Evolutionary conservation across 2,329 filamentous ascomycete genomes (phyloP).

Genomic region (Dactylellina cionopaga): DNA sequence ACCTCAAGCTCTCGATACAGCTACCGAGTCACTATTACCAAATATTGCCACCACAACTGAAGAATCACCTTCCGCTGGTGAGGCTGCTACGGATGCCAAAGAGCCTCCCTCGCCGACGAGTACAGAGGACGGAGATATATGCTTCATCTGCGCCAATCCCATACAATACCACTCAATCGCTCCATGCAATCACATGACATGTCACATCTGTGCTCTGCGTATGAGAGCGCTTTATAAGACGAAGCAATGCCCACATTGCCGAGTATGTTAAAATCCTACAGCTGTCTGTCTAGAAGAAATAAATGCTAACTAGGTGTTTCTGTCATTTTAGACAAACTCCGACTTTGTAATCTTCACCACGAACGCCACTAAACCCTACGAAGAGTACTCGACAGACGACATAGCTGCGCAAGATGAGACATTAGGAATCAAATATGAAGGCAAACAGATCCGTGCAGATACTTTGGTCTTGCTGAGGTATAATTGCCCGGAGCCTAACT

Average conservation of each 20-base stretch:
- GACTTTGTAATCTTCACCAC: constrained; percentile 90
- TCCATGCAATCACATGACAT: constrained; percentile 95
- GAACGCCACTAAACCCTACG: constrained; percentile 79
- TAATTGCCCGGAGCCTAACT: constrained; percentile 88
- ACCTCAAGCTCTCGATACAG: constrained; percentile 7
- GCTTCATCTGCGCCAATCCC: constrained; percentile 95
- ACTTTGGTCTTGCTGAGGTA: constrained; percentile 87
- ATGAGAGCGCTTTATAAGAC: constrained; percentile 95
- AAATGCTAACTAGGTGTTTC: constrained; percentile 14
- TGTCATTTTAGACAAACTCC: constrained; percentile 56
- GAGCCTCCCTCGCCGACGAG: constrained; percentile 33
- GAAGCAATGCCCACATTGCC: constrained; percentile 94
- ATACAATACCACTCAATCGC: constrained; percentile 88
- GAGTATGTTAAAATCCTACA: constrained; percentile 69
- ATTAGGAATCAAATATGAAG: constrained; percentile 90
- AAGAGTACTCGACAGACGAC: constrained; percentile 79
- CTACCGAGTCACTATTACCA: background rate
- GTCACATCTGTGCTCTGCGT: constrained; percentile 91
- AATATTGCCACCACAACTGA: background rate
- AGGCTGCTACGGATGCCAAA: constrained; percentile 52
- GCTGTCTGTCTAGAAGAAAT: background rate
- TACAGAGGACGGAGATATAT: constrained; percentile 76
- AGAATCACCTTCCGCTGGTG: constrained; percentile 17
- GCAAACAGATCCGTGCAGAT: constrained; percentile 87
- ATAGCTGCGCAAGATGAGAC: constrained; percentile 83